Conservation (phyloP, 2,329 filamentous ascomycete genomes). For the Trichoderma simmonsii region DNA sequence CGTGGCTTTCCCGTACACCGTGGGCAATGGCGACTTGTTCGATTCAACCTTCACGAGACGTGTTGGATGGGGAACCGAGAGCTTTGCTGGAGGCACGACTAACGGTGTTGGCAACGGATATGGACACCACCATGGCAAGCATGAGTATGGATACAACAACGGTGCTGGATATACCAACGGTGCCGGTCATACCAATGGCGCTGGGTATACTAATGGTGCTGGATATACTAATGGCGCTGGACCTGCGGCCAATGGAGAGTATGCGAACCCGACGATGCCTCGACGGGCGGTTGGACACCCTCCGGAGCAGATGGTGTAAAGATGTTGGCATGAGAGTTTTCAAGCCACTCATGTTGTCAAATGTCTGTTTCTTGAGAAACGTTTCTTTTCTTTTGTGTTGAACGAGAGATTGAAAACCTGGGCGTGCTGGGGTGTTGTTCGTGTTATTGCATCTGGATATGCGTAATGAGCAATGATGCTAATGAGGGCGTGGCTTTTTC, state of each 20-base stretch:
- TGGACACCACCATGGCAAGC: not conserved
- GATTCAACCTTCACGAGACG: slow-evolving; percentile 57
- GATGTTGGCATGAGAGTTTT: not conserved
- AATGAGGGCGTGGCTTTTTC: not conserved
- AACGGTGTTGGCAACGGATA: not conserved
- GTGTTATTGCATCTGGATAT: not conserved
- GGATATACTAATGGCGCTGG: slow-evolving; percentile 12
- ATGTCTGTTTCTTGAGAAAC: not conserved
- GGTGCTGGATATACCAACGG: slow-evolving; percentile 8
- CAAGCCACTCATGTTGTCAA: not conserved
- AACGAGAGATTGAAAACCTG: not conserved
- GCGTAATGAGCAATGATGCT: not conserved
- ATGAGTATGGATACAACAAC: not conserved
- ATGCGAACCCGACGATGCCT: slow-evolving; percentile 19
- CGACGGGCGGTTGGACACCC: slow-evolving; percentile 20
- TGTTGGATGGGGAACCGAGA: slow-evolving; percentile 53
- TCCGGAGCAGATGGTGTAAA: slow-evolving; percentile 22
- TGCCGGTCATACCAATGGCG: slow-evolving; percentile 4
- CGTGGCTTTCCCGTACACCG: slow-evolving; percentile 50
- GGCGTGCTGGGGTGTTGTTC: not conserved
- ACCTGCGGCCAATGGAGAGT: slow-evolving; percentile 12
- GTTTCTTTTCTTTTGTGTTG: not conserved
- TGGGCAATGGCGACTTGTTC: slow-evolving; percentile 45
- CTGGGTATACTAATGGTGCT: slow-evolving; percentile 12
- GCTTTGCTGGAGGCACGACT: not conserved